Evolutionary conservation across 1,284 basidiomycete species (phyloP).

Genomic region (Malassezia restricta): DNA sequence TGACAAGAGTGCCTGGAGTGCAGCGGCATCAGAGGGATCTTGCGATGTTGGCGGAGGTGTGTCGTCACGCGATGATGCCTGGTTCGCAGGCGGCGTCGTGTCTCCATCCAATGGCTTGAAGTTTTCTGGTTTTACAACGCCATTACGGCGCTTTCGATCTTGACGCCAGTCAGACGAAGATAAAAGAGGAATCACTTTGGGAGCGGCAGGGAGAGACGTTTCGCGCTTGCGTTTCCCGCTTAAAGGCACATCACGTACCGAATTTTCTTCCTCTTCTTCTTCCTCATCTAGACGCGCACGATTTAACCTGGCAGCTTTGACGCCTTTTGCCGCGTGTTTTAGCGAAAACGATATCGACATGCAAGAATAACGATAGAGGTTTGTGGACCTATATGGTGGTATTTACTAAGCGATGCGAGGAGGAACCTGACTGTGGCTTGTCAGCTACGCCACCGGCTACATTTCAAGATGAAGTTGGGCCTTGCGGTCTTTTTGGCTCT

Average conservation of each 20-base stretch:
- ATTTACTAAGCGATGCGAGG: too few species aligned
- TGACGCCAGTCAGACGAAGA: conserved; percentile 32
- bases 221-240: conserved; percentile 4
- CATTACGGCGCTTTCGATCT: conserved; percentile 30
- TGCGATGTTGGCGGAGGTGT: background rate
- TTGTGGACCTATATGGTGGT: too few species aligned
- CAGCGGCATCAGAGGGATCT: conserved; percentile 18
- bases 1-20: conserved; percentile 23
- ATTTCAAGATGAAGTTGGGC: too few species aligned
- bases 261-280: too few species aligned
- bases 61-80: background rate
- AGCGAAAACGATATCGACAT: background rate
- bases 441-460: too few species aligned
- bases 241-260: background rate
- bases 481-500: background rate
- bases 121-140: conserved; percentile 9
- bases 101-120: background rate
- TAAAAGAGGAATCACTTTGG: conserved; percentile 23
- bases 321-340: background rate
- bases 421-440: too few species aligned
- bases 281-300: background rate
- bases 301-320: background rate
- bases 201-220: background rate
- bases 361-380: background rate
- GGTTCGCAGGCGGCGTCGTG: background rate